A percentile compares a stretch with the other conserved stretches of the same genome.
Evolutionary conservation across 805 yeast species (phyloP).

Genomic region (Teunomyces gatunensis): DNA sequence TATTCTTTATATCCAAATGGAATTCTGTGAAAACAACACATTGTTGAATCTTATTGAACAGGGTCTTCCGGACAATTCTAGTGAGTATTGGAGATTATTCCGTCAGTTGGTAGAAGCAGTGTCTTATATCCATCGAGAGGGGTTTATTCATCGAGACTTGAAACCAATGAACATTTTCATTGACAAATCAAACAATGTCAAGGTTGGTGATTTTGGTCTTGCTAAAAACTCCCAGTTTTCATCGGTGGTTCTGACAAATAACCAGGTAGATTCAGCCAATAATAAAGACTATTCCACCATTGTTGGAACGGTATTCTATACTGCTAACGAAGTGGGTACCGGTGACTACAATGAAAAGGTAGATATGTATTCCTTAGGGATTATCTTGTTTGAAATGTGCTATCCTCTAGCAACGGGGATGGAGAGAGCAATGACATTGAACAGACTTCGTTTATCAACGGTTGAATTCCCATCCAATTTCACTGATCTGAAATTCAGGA

Average conservation of each 20-base stretch:
- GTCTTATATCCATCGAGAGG: slow-evolving; percentile 86
- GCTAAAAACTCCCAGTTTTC: slow-evolving; percentile 80
- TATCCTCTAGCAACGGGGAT: slow-evolving; percentile 82
- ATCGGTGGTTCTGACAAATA: slow-evolving; percentile 34
- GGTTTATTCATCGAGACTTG: slow-evolving; percentile 91
- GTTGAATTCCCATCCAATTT: slow-evolving; percentile 75
- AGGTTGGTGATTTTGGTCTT: slow-evolving; percentile 95
- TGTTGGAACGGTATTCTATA: slow-evolving; percentile 91
- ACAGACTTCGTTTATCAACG: slow-evolving; percentile 54
- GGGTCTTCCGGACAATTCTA: slow-evolving; percentile 65
- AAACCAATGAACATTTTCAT: slow-evolving; percentile 96
- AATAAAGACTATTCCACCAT: slow-evolving; percentile 83
- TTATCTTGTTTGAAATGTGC: slow-evolving; percentile 94
- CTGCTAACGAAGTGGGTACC: slow-evolving; percentile 80
- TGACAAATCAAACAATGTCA: slow-evolving; percentile 83
- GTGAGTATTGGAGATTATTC: slow-evolving; percentile 86
- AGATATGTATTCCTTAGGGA: slow-evolving; percentile 93
- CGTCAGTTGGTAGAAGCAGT: slow-evolving; percentile 88
- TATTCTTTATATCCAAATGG: slow-evolving; percentile 95
- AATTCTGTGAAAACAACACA: slow-evolving; percentile 94
- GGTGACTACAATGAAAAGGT: slow-evolving; percentile 91
- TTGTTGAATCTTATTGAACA: slow-evolving; percentile 73
- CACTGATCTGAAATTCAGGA: slow-evolving; percentile 43
- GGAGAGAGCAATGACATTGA: slow-evolving; percentile 83
- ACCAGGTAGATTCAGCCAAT: slow-evolving; percentile 32